Percentiles rank a stretch among this genome's conserved stretches.
Conservation (phyloP, 2,329 filamentous ascomycete genomes). For the Botryotinia globosa region DNA sequence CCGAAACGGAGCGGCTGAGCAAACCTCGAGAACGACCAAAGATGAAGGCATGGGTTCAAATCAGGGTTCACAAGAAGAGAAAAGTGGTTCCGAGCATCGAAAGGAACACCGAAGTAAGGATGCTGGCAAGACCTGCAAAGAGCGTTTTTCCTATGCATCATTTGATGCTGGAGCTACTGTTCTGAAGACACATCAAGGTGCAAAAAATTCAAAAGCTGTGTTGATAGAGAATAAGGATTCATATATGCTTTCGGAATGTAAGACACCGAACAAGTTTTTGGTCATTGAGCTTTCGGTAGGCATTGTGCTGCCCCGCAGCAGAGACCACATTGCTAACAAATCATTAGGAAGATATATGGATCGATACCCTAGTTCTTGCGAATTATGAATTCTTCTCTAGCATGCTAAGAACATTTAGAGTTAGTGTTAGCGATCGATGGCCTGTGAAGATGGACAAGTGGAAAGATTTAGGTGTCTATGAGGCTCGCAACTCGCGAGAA, state of each 20-base stretch:
- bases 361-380: constrained; percentile 94
- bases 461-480: constrained; percentile 83
- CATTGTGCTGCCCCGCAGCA: constrained; percentile 49
- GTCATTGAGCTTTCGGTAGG: constrained; percentile 82
- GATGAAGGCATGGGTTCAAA: constrained; percentile 23
- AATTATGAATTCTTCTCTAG: constrained; percentile 99
- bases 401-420: constrained; percentile 85
- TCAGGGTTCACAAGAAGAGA: constrained; percentile 34
- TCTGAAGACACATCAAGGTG: constrained; percentile 81
- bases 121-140: constrained; percentile 95
- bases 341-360: constrained; percentile 57
- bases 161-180: constrained; percentile 96
- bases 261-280: constrained; percentile 82
- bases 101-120: constrained; percentile 70
- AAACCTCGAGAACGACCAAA: constrained; percentile 24
- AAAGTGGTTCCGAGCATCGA: constrained; percentile 30
- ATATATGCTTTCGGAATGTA: constrained; percentile 95
- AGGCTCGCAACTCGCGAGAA: constrained; percentile 87
- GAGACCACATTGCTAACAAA: constrained; percentile 23
- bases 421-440: constrained; percentile 92
- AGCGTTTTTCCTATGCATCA: constrained; percentile 94
- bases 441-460: constrained; percentile 90
- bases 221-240: constrained; percentile 97
- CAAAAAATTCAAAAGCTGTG: constrained; percentile 84
- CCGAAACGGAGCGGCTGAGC: constrained; percentile 40